These are phyloP conservation scores for Pseudomassariella vexata DNA, from an alignment of 2,329 filamentous ascomycete genomes.

Conservation along the genomic window DNA sequence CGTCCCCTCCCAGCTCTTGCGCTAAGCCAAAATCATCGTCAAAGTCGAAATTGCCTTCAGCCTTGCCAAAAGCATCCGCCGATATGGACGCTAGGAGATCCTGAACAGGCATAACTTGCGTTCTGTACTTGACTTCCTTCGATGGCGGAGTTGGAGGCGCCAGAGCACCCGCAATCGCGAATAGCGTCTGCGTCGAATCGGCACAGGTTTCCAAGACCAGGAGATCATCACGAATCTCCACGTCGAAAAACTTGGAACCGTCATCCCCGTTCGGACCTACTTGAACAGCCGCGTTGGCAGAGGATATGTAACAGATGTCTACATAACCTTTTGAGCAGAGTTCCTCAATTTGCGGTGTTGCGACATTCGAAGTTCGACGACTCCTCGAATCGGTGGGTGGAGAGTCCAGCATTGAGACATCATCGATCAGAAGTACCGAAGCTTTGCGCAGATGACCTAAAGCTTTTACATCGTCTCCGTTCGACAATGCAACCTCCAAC, in stretches of 20 bases:
- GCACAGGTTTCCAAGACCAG: conserved; percentile 92
- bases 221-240: conserved; percentile 80
- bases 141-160: conserved; percentile 78
- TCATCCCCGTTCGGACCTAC: conserved; percentile 50
- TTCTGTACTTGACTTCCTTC: conserved; percentile 79
- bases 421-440: conserved; percentile 77
- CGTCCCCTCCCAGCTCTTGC: conserved; percentile 38
- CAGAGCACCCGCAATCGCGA: conserved; percentile 71
- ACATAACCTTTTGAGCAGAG: conserved; percentile 70
- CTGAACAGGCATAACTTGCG: conserved; percentile 76
- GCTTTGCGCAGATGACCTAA: conserved; percentile 70
- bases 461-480: conserved; percentile 57
- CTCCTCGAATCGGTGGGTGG: conserved; percentile 31
- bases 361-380: conserved; percentile 29
- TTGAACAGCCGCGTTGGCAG: conserved; percentile 64
- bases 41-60: conserved; percentile 56
- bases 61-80: conserved; percentile 69
- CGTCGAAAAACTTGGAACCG: conserved; percentile 62
- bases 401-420: conserved; percentile 44
- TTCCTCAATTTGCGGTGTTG: conserved; percentile 47
- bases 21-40: conserved; percentile 57
- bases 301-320: conserved; percentile 79
- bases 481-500: conserved; percentile 61
- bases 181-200: conserved; percentile 91
- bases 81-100: conserved; percentile 88